These are phyloP conservation scores for Phytophthora constricta DNA, from an alignment of 352 stramenopile species.

Conservation along the genomic window DNA sequence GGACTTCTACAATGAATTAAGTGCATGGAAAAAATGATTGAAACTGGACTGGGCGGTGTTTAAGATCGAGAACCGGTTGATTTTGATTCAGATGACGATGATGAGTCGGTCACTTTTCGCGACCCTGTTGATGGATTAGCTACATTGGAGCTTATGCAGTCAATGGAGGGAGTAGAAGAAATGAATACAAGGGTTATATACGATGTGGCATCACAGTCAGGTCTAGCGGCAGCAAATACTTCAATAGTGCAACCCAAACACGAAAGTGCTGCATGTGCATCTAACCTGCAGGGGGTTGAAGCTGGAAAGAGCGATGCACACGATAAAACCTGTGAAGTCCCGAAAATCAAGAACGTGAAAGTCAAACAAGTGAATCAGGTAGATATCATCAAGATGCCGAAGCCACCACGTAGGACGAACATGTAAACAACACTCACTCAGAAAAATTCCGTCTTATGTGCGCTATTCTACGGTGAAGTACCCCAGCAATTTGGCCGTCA, in stretches of 20 bases:
- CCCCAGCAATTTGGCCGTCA: constrained; percentile 11
- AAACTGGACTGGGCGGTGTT: not conserved
- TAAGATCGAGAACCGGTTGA: not conserved
- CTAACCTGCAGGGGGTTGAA: not conserved
- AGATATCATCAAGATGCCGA: constrained; percentile 13
- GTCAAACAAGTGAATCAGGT: constrained; percentile 8
- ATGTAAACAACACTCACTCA: constrained; percentile 6
- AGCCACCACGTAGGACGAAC: constrained; percentile 3
- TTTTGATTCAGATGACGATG: not conserved
- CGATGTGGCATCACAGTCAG: not conserved
- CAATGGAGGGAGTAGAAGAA: not conserved
- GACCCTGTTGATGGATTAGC: constrained; percentile 7
- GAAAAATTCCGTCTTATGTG: not conserved
- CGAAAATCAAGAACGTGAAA: not conserved
- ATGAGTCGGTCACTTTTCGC: not conserved
- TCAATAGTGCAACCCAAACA: not conserved
- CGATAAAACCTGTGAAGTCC: too few species aligned
- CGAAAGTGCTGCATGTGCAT: not conserved
- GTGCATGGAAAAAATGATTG: constrained; percentile 13
- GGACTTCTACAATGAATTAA: constrained; percentile 9
- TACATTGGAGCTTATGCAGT: constrained; percentile 7
- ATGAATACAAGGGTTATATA: not conserved
- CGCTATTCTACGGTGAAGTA: constrained; percentile 12
- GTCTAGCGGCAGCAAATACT: not conserved
- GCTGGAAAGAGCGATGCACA: not conserved